These are phyloP conservation scores for Lactifluus subvellereus DNA, from an alignment of 768 basidiomycete species.

Conservation along the genomic window DNA sequence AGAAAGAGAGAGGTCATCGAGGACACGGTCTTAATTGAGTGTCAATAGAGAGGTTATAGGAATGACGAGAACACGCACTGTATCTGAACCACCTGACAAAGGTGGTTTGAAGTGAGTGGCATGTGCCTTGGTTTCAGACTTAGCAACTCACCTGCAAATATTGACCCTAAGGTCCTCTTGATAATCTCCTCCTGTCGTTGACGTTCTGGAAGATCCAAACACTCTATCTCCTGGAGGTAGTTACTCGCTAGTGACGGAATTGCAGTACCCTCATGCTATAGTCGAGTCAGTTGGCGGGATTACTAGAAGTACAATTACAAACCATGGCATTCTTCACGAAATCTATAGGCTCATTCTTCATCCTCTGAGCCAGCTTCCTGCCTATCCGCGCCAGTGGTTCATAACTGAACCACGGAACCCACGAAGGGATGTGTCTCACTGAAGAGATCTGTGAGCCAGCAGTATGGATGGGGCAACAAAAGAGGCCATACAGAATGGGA, in stretches of 20 bases:
- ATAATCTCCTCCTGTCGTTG: neutral
- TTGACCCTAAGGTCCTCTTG: neutral
- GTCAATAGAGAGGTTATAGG: neutral
- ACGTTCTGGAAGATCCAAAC: neutral
- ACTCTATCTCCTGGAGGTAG: neutral
- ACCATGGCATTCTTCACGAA: conserved; percentile 12
- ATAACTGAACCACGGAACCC: conserved; percentile 13
- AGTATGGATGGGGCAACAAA: too few relatives aligned
- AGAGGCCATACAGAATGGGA: conserved; percentile 10
- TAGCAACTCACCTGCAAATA: neutral
- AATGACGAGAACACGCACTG: conserved; percentile 19
- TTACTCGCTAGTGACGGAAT: neutral
- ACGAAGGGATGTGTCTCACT: conserved; percentile 12
- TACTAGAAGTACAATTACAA: neutral
- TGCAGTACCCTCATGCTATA: neutral
- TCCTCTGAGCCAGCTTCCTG: neutral
- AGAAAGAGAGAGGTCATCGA: conserved; percentile 27
- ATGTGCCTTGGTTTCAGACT: neutral
- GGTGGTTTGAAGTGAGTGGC: neutral
- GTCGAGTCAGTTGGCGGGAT: neutral
- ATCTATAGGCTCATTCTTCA: conserved; percentile 5
- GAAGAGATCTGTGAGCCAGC: neutral
- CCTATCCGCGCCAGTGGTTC: neutral
- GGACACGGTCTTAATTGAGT: conserved; percentile 19
- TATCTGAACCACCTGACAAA: conserved; percentile 24